phyloP scores from a whole-genome alignment of 306 rosid species.

The Castanopsis chinensis region DNA sequence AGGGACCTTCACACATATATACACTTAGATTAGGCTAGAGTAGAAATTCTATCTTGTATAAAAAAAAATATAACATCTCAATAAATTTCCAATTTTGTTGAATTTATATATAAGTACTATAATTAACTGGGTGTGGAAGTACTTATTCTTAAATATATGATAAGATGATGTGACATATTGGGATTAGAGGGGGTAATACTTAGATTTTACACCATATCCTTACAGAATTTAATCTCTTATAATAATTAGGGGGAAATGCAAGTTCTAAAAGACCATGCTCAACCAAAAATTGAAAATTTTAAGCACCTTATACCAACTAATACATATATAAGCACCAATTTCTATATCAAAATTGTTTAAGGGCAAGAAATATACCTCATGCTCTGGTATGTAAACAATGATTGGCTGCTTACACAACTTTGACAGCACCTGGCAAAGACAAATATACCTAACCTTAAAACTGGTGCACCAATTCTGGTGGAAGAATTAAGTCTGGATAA shows the following conservation, averaged over 20 bases:
- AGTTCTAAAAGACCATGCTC: background rate
- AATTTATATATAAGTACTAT: too few relatives aligned
- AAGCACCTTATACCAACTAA: background rate
- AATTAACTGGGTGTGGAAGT: too few relatives aligned
- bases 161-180: too few relatives aligned
- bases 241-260: background rate
- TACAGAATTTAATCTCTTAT: too few relatives aligned
- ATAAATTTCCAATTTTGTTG: too few relatives aligned
- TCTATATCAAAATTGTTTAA: constrained; percentile 4
- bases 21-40: too few relatives aligned
- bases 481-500: background rate
- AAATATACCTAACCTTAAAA: background rate
- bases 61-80: too few relatives aligned
- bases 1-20: too few relatives aligned
- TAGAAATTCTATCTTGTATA: too few relatives aligned
- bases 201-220: too few relatives aligned
- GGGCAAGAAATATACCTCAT: constrained; percentile 60
- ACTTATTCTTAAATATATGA: too few relatives aligned
- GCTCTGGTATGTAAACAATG: constrained; percentile 85
- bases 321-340: constrained; percentile 9
- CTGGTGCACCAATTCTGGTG: background rate
- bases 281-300: background rate
- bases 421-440: constrained; percentile 65
- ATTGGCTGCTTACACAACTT: constrained; percentile 87
- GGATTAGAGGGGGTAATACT: too few relatives aligned